Evolutionary conservation across 1,139 yeast genomes (phyloP).

Genomic region (Saccharomyces hybrid): DNA sequence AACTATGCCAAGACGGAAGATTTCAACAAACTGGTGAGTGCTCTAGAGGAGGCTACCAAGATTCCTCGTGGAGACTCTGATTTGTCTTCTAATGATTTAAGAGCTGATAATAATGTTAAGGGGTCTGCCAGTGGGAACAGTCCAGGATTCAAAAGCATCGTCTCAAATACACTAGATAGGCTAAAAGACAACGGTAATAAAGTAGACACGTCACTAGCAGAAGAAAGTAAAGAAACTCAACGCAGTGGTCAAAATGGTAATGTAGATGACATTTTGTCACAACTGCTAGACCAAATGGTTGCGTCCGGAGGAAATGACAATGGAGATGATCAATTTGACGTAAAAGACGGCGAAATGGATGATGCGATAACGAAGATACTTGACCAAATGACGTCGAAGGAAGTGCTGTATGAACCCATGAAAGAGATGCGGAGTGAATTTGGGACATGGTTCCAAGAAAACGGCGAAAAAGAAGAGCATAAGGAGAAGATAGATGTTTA

Average conservation of each 20-base stretch:
- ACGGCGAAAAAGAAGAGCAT: slow-evolving; percentile 37
- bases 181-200: slow-evolving; percentile 61
- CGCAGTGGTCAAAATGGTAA: slow-evolving; percentile 20
- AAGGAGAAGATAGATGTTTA: slow-evolving; percentile 46
- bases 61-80: slow-evolving; percentile 45
- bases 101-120: slow-evolving; percentile 34
- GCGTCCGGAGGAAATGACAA: slow-evolving; percentile 31
- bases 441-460: slow-evolving; percentile 36
- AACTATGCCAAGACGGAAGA: slow-evolving; percentile 42
- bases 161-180: slow-evolving; percentile 74
- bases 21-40: slow-evolving; percentile 44
- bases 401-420: slow-evolving; percentile 81
- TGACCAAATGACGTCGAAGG: slow-evolving; percentile 78
- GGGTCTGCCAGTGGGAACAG: slow-evolving; percentile 20
- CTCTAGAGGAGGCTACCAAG: slow-evolving; percentile 49
- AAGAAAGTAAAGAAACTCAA: slow-evolving; percentile 32
- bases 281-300: slow-evolving; percentile 38
- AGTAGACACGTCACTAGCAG: slow-evolving; percentile 54
- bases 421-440: slow-evolving; percentile 68
- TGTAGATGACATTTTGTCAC: slow-evolving; percentile 54
- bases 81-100: slow-evolving; percentile 43
- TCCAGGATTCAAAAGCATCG: slow-evolving; percentile 61
- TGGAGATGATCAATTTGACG: slow-evolving; percentile 39
- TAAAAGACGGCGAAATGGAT: slow-evolving; percentile 46
- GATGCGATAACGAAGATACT: slow-evolving; percentile 69